These are phyloP conservation scores for Ophiocordyceps camponoti-leonardi DNA, from an alignment of 2,329 filamentous ascomycete species.

Conservation along the genomic window DNA sequence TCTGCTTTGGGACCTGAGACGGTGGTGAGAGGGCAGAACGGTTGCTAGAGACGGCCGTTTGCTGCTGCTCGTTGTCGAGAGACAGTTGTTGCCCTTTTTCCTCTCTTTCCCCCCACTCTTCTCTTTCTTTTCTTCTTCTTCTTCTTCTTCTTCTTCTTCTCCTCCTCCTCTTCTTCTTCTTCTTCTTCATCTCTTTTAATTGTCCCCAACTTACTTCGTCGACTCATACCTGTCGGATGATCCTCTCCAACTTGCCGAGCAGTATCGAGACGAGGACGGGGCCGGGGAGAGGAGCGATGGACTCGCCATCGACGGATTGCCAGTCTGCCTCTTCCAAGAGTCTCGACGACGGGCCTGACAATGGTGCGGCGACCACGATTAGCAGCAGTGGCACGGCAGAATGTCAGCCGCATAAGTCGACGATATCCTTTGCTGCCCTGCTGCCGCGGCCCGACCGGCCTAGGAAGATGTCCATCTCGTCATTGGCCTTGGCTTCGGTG, in stretches of 20 bases:
- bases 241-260: too few relatives aligned
- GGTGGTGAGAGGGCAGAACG: background rate
- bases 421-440: slow-evolving; percentile 17
- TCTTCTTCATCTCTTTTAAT: background rate
- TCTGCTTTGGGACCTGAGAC: background rate
- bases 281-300: background rate
- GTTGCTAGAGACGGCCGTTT: background rate
- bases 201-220: background rate
- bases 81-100: background rate
- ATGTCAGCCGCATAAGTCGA: slow-evolving; percentile 14
- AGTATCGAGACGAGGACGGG: too few relatives aligned
- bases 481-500: slow-evolving; percentile 15
- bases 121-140: background rate
- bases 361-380: slow-evolving; percentile 4
- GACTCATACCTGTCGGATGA: background rate
- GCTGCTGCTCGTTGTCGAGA: background rate
- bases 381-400: slow-evolving; percentile 5
- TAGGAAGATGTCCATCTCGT: slow-evolving; percentile 9
- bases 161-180: background rate
- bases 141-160: too few relatives aligned
- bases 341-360: background rate
- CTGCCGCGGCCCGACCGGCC: slow-evolving; percentile 10
- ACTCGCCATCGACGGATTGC: slow-evolving; percentile 9
- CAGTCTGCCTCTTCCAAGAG: slow-evolving; percentile 8
- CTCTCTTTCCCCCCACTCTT: background rate